Evolutionary conservation across 257 asterid species (phyloP).

Genomic region (Solanum appendiculatum): DNA sequence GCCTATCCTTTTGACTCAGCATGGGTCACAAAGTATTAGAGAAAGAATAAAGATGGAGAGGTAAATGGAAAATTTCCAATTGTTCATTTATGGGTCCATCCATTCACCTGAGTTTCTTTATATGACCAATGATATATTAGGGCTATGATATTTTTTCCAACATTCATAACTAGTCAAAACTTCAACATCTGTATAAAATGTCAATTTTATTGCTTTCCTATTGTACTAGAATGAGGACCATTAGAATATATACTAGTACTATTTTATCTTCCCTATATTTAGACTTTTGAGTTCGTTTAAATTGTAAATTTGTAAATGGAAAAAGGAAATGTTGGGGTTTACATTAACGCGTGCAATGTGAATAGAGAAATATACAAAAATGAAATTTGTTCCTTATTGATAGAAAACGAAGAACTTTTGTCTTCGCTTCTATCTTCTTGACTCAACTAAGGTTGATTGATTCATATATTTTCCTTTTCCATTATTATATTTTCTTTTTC

Average conservation of each 20-base stretch:
- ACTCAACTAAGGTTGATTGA: too few species aligned
- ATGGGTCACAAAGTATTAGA: slow-evolving; percentile 22
- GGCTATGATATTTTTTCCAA: slow-evolving; percentile 1
- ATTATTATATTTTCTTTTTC: too few species aligned
- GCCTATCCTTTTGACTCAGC: slow-evolving; percentile 48
- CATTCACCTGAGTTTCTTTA: slow-evolving; percentile 3
- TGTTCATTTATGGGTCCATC: slow-evolving; percentile 10
- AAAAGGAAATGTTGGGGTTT: not conserved
- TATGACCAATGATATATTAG: not conserved
- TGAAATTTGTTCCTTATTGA: too few species aligned
- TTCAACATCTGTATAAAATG: not conserved
- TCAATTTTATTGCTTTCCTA: not conserved
- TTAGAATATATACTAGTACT: not conserved
- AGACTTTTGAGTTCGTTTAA: not conserved
- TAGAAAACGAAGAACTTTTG: too few species aligned
- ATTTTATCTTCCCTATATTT: not conserved
- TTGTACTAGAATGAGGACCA: not conserved
- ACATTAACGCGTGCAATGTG: too few species aligned
- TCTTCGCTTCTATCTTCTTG: too few species aligned
- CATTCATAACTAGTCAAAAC: not conserved
- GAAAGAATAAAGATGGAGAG: slow-evolving; percentile 8
- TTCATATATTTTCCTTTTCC: too few species aligned
- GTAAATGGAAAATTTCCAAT: not conserved
- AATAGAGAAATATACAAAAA: too few species aligned
- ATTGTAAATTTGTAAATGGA: not conserved